phyloP scores from a whole-genome alignment of 1,284 basidiomycete species.

The Tausonia pullulans region DNA sequence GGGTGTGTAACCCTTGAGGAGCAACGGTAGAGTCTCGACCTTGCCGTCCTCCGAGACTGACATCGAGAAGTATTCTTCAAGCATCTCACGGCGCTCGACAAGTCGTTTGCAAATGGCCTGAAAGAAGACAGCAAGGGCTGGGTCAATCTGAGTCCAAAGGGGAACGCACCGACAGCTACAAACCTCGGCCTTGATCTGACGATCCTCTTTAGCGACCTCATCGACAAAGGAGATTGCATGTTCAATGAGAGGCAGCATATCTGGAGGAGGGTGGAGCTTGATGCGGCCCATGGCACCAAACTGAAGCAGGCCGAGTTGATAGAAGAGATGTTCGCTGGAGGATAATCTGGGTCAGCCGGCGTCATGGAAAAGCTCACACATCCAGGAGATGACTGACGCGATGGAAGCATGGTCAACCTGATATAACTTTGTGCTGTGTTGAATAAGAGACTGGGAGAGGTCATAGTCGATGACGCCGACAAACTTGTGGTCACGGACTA shows the following conservation, averaged over 20 bases:
- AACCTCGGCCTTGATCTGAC: constrained; percentile 56
- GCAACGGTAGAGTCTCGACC: constrained; percentile 63
- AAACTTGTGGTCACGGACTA: constrained; percentile 77
- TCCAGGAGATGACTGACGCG: constrained; percentile 45
- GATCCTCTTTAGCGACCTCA: constrained; percentile 28
- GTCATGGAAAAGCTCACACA: constrained; percentile 1
- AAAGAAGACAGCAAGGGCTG: background rate
- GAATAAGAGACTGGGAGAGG: constrained; percentile 66
- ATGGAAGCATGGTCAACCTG: constrained; percentile 74
- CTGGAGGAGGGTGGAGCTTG: constrained; percentile 70
- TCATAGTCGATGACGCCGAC: constrained; percentile 81
- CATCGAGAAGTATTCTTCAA: constrained; percentile 84
- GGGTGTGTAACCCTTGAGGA: constrained; percentile 73
- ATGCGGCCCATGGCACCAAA: constrained; percentile 73
- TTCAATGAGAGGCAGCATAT: constrained; percentile 55
- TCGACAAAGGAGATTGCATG: constrained; percentile 66
- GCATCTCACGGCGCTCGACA: constrained; percentile 59
- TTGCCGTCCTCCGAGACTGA: constrained; percentile 51
- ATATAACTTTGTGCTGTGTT: constrained; percentile 79
- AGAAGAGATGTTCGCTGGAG: constrained; percentile 81
- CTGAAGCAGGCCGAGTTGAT: constrained; percentile 83
- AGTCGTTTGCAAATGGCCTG: constrained; percentile 29
- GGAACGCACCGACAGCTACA: constrained; percentile 24
- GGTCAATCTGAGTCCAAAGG: background rate
- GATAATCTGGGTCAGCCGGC: background rate